Evolutionary conservation across 2,329 filamentous ascomycete genomes (phyloP).

Genomic region (Cladosporium sp.): DNA sequence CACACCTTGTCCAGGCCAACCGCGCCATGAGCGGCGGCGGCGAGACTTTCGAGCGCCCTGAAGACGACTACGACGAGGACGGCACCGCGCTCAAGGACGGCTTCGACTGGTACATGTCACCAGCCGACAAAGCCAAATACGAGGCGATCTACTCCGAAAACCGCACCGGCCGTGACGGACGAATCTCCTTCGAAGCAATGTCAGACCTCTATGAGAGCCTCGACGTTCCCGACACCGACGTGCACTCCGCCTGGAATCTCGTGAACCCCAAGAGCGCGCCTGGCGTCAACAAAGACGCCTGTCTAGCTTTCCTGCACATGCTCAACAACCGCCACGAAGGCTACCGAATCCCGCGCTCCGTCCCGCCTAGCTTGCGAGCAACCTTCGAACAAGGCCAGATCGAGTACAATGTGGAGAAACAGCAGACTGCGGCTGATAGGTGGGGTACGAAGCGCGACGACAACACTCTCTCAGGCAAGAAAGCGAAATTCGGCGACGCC

Average conservation of each 20-base stretch:
- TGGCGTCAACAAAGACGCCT: slow-evolving; percentile 90
- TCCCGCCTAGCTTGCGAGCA: slow-evolving; percentile 83
- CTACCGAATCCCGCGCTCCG: slow-evolving; percentile 84
- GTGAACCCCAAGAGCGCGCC: slow-evolving; percentile 83
- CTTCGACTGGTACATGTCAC: slow-evolving; percentile 99
- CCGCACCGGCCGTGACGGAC: slow-evolving; percentile 73
- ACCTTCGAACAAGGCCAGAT: slow-evolving; percentile 96
- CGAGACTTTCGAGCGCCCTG: slow-evolving; percentile 77
- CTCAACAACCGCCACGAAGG: slow-evolving; percentile 94
- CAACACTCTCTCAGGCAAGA: slow-evolving; percentile 76
- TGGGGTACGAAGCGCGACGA: slow-evolving; percentile 80
- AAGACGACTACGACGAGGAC: slow-evolving; percentile 71
- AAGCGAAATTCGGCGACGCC: slow-evolving; percentile 95
- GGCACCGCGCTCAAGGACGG: slow-evolving; percentile 84
- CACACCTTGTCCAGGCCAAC: slow-evolving; percentile 79
- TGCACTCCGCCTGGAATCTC: slow-evolving; percentile 92
- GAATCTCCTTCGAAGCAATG: slow-evolving; percentile 68
- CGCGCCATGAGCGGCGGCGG: slow-evolving; percentile 75
- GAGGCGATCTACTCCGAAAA: slow-evolving; percentile 96
- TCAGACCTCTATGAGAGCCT: slow-evolving; percentile 80
- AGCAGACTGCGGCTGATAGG: slow-evolving; percentile 56
- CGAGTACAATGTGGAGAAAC: slow-evolving; percentile 83
- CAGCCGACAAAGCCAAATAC: slow-evolving; percentile 85
- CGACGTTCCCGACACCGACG: slow-evolving; percentile 69
- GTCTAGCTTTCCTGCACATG: slow-evolving; percentile 91